A percentile compares a stretch with the other conserved stretches of the same genome.
These are phyloP conservation scores for Psilocybe cubensis DNA, from an alignment of 768 basidiomycete genomes.

Conservation along the genomic window DNA sequence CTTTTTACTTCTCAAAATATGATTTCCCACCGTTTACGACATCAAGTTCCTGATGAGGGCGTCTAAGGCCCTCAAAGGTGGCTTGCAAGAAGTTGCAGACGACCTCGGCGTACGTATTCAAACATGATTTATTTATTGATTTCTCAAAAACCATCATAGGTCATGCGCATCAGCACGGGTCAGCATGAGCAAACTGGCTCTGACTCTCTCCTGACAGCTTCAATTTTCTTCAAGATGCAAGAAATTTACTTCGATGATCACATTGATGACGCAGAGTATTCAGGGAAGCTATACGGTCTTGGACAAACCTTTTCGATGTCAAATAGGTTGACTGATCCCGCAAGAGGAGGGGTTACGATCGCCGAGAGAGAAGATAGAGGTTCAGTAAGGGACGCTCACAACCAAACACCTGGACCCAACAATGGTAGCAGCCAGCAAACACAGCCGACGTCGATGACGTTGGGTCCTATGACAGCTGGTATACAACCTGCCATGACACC, in stretches of 20 bases:
- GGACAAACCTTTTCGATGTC: constrained; percentile 75
- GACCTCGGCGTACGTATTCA: constrained; percentile 79
- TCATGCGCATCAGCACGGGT: constrained; percentile 85
- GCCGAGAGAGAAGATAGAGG: constrained; percentile 78
- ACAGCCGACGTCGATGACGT: constrained; percentile 52
- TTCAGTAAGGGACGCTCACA: constrained; percentile 53
- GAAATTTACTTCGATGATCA: constrained; percentile 89
- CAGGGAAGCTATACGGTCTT: constrained; percentile 82
- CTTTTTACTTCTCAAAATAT: constrained; percentile 82
- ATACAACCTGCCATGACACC: constrained; percentile 51
- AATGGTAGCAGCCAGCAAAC: constrained; percentile 33
- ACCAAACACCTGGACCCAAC: constrained; percentile 56
- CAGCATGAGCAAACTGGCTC: constrained; percentile 99
- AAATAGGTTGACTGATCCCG: constrained; percentile 68
- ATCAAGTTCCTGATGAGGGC: constrained; percentile 96
- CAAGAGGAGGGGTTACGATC: constrained; percentile 76
- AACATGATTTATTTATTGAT: background rate
- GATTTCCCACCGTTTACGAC: constrained; percentile 98
- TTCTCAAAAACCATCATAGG: constrained; percentile 47
- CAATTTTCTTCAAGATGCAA: constrained; percentile 96
- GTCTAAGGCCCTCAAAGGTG: constrained; percentile 85
- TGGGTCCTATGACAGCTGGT: constrained; percentile 46
- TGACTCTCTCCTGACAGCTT: constrained; percentile 92
- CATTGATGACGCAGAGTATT: constrained; percentile 84
- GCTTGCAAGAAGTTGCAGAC: constrained; percentile 93